Percentiles rank a stretch among this genome's conserved stretches.
These are phyloP conservation scores for Plantago major DNA, from an alignment of 257 asterid genomes.

Conservation along the genomic window DNA sequence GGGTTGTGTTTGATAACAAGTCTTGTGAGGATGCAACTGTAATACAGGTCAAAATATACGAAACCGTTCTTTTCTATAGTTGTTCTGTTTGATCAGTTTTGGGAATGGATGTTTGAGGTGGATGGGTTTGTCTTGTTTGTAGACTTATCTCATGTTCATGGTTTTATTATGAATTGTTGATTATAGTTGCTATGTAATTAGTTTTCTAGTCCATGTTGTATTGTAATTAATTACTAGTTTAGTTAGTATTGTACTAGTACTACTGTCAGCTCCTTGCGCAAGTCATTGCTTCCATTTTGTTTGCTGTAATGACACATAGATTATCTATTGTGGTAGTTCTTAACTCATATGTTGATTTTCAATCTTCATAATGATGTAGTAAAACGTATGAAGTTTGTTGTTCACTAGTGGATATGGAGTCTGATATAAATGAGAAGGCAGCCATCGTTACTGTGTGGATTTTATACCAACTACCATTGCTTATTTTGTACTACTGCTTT, in stretches of 20 bases:
- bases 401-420: neutral
- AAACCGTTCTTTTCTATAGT: neutral
- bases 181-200: too few relatives aligned
- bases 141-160: too few relatives aligned
- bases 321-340: neutral
- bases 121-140: constrained; percentile 19
- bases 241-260: too few relatives aligned
- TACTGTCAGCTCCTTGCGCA: constrained; percentile 17
- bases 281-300: neutral
- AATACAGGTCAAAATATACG: constrained; percentile 42
- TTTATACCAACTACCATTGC: too few relatives aligned
- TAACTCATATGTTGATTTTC: constrained; percentile 2
- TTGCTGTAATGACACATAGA: constrained; percentile 9
- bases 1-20: constrained; percentile 69
- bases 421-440: too few relatives aligned
- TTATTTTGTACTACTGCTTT: too few relatives aligned
- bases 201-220: too few relatives aligned
- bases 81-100: neutral
- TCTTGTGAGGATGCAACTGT: constrained; percentile 63
- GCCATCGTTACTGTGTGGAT: too few relatives aligned
- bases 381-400: neutral
- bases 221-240: too few relatives aligned
- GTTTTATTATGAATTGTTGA: too few relatives aligned
- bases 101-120: constrained; percentile 5
- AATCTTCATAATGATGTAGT: constrained; percentile 16